Evolutionary conservation across 345 rosid species (phyloP).

Genomic region (Salix suchowensis): DNA sequence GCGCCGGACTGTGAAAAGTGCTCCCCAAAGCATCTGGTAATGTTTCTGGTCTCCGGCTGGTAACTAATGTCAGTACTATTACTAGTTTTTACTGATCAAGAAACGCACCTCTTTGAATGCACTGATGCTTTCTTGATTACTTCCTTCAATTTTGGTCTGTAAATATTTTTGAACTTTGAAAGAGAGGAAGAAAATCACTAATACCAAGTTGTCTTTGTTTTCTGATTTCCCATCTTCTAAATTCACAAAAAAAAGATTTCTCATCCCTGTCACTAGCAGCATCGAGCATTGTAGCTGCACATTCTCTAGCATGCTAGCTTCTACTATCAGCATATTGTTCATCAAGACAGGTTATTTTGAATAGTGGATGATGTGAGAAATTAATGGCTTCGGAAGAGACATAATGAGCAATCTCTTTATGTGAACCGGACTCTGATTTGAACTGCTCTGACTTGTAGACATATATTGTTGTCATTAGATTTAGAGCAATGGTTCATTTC

Average conservation of each 20-base stretch:
- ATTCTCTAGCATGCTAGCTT: not conserved
- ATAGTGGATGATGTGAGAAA: not conserved
- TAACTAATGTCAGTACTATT: not conserved
- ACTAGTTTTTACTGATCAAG: not conserved
- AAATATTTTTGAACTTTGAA: not conserved
- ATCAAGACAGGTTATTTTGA: not conserved
- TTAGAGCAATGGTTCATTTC: not conserved
- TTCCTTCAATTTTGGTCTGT: no score
- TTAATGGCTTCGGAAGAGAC: not conserved
- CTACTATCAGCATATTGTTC: not conserved
- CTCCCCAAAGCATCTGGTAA: slow-evolving; percentile 88
- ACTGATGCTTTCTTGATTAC: no score
- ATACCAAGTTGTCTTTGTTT: not conserved
- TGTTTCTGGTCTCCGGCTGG: not conserved
- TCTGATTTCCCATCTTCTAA: not conserved
- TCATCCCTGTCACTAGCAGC: not conserved
- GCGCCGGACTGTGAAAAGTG: slow-evolving; percentile 79
- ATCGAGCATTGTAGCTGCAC: not conserved
- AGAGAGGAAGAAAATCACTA: not conserved
- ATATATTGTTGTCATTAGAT: no score
- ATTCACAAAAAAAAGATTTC: not conserved
- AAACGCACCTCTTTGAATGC: not conserved
- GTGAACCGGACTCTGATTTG: no score
- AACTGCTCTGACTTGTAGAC: no score
- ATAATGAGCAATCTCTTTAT: no score